A percentile compares a stretch with the other conserved stretches of the same genome.
These are phyloP conservation scores for Suillus lakei DNA, from an alignment of 768 basidiomycete genomes.

Conservation along the genomic window DNA sequence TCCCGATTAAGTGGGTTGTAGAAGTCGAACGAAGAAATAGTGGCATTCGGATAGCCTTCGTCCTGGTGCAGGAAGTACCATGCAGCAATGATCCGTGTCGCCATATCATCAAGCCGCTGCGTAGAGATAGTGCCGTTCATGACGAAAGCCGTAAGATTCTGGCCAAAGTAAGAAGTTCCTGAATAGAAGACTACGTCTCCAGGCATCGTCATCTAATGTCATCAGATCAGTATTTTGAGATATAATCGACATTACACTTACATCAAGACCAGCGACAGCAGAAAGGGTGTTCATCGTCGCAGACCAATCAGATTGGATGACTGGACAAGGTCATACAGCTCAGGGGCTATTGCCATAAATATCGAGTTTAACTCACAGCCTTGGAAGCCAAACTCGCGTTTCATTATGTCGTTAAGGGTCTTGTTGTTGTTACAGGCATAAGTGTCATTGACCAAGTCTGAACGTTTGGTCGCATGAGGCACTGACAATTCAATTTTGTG, in stretches of 20 bases:
- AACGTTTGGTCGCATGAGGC: conserved; percentile 22
- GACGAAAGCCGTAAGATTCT: conserved; percentile 60
- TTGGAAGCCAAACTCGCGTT: conserved; percentile 69
- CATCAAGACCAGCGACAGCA: conserved; percentile 66
- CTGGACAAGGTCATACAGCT: conserved; percentile 28
- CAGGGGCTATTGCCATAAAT: conserved; percentile 3
- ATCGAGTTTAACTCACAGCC: conserved; percentile 46
- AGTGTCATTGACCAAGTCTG: conserved; percentile 60
- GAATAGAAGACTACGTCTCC: conserved; percentile 55
- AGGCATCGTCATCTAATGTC: conserved; percentile 70
- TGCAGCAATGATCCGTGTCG: conserved; percentile 68
- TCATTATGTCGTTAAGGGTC: conserved; percentile 62
- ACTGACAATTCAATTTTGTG: conserved; percentile 1
- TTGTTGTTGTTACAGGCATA: conserved; percentile 70
- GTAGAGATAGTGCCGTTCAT: conserved; percentile 61
- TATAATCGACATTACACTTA: conserved; percentile 29
- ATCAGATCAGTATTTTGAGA: background rate
- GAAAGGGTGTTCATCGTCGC: conserved; percentile 55
- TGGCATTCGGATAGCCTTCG: conserved; percentile 27
- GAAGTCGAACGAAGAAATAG: conserved; percentile 32
- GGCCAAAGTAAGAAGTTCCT: conserved; percentile 58
- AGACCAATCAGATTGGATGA: conserved; percentile 65
- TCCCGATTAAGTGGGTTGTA: conserved; percentile 42
- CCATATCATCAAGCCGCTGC: conserved; percentile 71
- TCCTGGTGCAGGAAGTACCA: conserved; percentile 53